Base-by-base conservation (phyloP, 495 filamentous ascomycete species). In the Talaromyces proteolyticus region DNA sequence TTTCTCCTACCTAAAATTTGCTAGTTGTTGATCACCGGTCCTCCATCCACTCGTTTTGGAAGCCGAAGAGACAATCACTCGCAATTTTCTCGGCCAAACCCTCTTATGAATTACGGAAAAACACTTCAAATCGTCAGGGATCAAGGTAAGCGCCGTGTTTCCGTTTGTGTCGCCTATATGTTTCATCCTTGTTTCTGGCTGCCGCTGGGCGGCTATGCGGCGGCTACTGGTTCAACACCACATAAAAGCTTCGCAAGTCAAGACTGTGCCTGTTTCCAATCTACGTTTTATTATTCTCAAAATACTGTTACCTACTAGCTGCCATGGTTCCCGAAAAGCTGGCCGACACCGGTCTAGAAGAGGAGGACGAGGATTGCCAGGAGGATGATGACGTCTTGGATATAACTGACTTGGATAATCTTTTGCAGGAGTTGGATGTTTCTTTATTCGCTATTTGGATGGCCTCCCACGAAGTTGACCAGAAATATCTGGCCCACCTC, bases 401-500 rank as follows among this genome's bases (percentile, higher is more conserved):
- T 34, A 43, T 53, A 22, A 44, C 58, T 66, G 45, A 60, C 46
- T 14, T 46, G 16, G 34, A 42, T 41, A 24, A 43, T 45, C 51
- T 51, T 42, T 42, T 16, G 38, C 50, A 45, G 46, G 29, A 50
- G 21, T 53, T 57, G 59, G 64, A 61, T 29, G 42, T 60, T 22
- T 51, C 44, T 11, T 45, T 59, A 16, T 54, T 72, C 26, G 51
- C 52, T 58, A 57, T 69, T 60, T 78, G 76, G 76, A 97, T 96
- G 93, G 92, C 94, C 66, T 91, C 89, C 64, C 91, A 89, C 42
- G 90, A 95, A 66, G 88, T 97, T 40, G 93, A 97, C 65, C 90
- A 96, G 72, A 97, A 96, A 71, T 95, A 91, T 68, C 76, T 98
- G 56, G 90, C 88, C 64, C 80, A 80, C 57, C 85, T 94, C 57